phyloP scores from a whole-genome alignment of 495 filamentous ascomycete genomes.

The Penicillium coffeae region DNA sequence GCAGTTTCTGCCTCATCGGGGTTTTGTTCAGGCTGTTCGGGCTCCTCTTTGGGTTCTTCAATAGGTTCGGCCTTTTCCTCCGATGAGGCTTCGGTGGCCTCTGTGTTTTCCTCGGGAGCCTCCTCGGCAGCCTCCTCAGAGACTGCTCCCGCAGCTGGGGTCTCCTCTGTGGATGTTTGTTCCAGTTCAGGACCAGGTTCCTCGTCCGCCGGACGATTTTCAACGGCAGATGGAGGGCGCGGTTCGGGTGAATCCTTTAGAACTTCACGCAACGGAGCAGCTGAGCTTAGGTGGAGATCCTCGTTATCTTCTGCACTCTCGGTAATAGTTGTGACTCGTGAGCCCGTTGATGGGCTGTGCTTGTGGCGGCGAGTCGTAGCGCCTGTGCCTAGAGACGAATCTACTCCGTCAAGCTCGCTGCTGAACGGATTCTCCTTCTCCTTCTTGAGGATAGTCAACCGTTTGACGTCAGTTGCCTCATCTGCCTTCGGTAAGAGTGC shows the following conservation, averaged over 20 bases:
- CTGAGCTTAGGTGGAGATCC: conserved; percentile 7
- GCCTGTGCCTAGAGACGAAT: conserved; percentile 47
- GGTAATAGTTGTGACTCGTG: conserved; percentile 63
- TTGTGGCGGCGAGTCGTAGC: conserved; percentile 72
- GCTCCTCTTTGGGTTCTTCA: conserved; percentile 2
- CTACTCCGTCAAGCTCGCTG: conserved; percentile 23
- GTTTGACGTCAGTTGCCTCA: conserved; percentile 33
- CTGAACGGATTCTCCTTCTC: conserved; percentile 26
- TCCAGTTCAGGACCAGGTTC: background rate
- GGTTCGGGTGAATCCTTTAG: conserved; percentile 15
- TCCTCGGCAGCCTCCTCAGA: conserved; percentile 1
- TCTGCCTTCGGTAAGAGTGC: conserved; percentile 38
- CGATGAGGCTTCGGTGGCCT: background rate
- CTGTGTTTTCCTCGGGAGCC: background rate
- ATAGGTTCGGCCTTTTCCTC: background rate
- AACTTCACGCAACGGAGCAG: conserved; percentile 14
- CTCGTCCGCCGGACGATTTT: conserved; percentile 2
- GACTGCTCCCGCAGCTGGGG: background rate
- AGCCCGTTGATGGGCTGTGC: conserved; percentile 71
- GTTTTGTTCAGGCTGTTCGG: background rate
- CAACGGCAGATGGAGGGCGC: conserved; percentile 8
- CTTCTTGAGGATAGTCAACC: conserved; percentile 45
- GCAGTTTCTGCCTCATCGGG: background rate
- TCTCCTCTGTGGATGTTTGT: background rate
- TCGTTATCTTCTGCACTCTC: conserved; percentile 68